Conservation (phyloP, 305 asterid species). For the Fraxinus platypoda region DNA sequence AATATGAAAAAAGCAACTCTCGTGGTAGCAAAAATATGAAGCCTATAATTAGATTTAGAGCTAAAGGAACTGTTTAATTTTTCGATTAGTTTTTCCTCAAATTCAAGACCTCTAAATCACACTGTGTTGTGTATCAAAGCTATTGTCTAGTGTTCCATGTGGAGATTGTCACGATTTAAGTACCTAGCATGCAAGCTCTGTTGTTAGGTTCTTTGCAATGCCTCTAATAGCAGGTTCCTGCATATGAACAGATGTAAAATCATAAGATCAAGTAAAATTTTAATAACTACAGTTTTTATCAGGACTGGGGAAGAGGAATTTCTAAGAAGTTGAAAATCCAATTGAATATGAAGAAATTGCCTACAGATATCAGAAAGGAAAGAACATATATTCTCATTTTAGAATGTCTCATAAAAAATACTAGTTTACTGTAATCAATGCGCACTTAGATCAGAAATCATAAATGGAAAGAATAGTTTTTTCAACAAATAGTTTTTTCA, state of each 20-base stretch:
- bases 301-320: not conserved
- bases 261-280: not conserved
- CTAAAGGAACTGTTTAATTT: not conserved
- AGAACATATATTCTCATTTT: not conserved
- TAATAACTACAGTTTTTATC: not conserved
- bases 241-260: not conserved
- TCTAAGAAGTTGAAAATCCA: not conserved
- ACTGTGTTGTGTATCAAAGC: not conserved
- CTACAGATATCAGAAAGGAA: conserved; percentile 5
- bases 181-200: not conserved
- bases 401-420: not conserved
- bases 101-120: not conserved
- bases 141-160: not conserved
- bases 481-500: not conserved
- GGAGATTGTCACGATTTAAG: not conserved
- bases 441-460: not conserved
- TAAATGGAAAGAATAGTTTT: not conserved
- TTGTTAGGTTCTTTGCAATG: not conserved
- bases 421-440: not conserved
- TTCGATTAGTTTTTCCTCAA: not conserved
- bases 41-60: conserved; percentile 2
- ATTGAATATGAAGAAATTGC: not conserved
- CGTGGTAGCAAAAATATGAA: not conserved
- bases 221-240: not conserved
- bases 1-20: not conserved